phyloP scores from a whole-genome alignment of 2,329 filamentous ascomycete species.

The Penicillium sp. region DNA sequence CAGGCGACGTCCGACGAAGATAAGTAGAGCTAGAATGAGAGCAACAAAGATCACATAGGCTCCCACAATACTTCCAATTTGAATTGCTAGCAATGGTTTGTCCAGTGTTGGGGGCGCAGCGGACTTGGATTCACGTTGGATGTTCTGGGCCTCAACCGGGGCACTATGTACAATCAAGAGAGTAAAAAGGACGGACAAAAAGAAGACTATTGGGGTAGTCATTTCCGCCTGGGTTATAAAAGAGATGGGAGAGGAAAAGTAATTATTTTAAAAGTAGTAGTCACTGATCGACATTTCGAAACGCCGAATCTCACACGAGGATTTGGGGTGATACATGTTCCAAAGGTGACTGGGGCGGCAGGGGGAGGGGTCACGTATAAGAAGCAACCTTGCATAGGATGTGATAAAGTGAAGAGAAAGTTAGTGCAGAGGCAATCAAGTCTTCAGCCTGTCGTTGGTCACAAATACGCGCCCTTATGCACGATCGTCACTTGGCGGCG shows the following conservation, averaged over 20 bases:
- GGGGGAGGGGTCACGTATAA: conserved; percentile 22
- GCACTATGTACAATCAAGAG: conserved; percentile 45
- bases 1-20: conserved; percentile 61
- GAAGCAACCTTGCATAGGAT: conserved; percentile 20
- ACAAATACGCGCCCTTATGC: conserved; percentile 31
- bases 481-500: conserved; percentile 23
- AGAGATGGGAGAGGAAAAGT: conserved; percentile 4
- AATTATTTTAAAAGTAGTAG: conserved; percentile 18
- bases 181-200: conserved; percentile 58
- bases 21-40: conserved; percentile 66
- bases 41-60: conserved; percentile 78
- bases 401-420: conserved; percentile 30
- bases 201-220: conserved; percentile 36
- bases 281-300: conserved; percentile 25
- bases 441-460: conserved; percentile 27
- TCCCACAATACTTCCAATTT: conserved; percentile 80
- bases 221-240: conserved; percentile 20
- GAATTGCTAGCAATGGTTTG: conserved; percentile 67
- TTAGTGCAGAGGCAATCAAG: background rate
- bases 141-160: conserved; percentile 29
- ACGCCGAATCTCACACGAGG: conserved; percentile 30
- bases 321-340: conserved; percentile 22
- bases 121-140: conserved; percentile 49
- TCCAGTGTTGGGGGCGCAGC: conserved; percentile 51
- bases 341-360: conserved; percentile 22